A percentile compares a stretch with the other conserved stretches of the same genome.
These are phyloP conservation scores for Nemania abortiva DNA, from an alignment of 2,329 filamentous ascomycete genomes.

Conservation along the genomic window DNA sequence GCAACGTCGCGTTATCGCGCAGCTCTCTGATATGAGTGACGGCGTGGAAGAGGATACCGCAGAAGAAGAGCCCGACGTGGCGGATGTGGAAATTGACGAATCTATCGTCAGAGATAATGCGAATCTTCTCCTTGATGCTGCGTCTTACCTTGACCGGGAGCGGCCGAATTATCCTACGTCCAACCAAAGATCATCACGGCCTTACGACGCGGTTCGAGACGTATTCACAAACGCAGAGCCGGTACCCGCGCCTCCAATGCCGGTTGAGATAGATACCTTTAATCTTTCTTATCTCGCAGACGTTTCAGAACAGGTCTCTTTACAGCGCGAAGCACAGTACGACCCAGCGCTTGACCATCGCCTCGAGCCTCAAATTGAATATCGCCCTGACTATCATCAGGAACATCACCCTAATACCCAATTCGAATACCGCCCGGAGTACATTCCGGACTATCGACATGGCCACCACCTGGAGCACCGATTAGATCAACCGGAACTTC, in stretches of 20 bases:
- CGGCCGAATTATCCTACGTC: constrained; percentile 31
- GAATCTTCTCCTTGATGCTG: constrained; percentile 43
- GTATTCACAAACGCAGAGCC: constrained; percentile 55
- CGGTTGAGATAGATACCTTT: constrained; percentile 43
- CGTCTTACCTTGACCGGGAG: constrained; percentile 41
- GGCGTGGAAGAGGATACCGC: constrained; percentile 32
- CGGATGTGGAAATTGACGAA: constrained; percentile 23
- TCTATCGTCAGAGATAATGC: constrained; percentile 27
- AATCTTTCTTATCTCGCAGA: constrained; percentile 52
- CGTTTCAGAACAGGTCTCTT: constrained; percentile 44
- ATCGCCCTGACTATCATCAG: constrained; percentile 32
- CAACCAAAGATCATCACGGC: constrained; percentile 50
- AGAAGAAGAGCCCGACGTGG: constrained; percentile 16
- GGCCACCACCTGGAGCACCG: constrained; percentile 31
- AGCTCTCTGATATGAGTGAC: constrained; percentile 33
- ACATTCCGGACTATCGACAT: constrained; percentile 31
- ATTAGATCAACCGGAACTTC: constrained; percentile 31
- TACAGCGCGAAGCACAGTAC: constrained; percentile 32
- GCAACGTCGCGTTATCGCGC: constrained; percentile 43
- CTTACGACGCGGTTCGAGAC: constrained; percentile 60
- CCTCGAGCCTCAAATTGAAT: constrained; percentile 32
- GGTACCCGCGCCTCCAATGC: constrained; percentile 40
- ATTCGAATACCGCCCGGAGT: constrained; percentile 32
- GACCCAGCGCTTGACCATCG: constrained; percentile 34
- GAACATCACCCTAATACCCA: constrained; percentile 27